Evolutionary conservation across 1,284 basidiomycete species (phyloP), one percentile per base, ranked within the genome.

Genomic region (Leccinum subrobustum): DNA sequence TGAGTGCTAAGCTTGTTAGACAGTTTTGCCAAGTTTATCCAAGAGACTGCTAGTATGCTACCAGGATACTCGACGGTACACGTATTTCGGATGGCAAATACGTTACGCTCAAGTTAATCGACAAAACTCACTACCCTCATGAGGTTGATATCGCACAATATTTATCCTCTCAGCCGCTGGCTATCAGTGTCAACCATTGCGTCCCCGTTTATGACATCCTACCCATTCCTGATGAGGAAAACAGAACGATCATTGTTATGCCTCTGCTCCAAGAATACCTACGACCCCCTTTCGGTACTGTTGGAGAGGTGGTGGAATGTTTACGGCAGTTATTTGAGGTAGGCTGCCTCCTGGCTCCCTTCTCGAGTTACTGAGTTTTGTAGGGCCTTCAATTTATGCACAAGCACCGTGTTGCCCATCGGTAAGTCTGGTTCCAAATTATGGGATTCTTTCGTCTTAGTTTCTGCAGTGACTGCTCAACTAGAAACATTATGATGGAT

Each of bases 401-500:
- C n/a, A 48, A 27, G 2, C 60, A 69, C 35, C 65, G 61, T 25
- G 69, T 70, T 20, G 68, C 64, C 0, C 69, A 71, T 57, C 63
- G 60, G 62, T 63, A 23, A 37, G 44, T 52, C 0, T 2, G 2
- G 0, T 16, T 35, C n/a, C n/a, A n/a, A n/a, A n/a, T n/a, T n/a
- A n/a, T n/a, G n/a, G n/a, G n/a, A n/a, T n/a, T n/a, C n/a, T n/a
- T n/a, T n/a, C n/a, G n/a, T n/a, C n/a, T 14, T 11, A 0, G 6
- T n/a, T 16, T 12, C 6, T 2, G 2, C n/a, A 69, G 67, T 0
- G 63, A 68, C 33, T 70, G 68, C 29, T 44, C 61, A 0, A 60
- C 59, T 2, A 54, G 53, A 27, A 80, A 79, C 33, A 68, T 78
- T n/a, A 77, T 79, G 76, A 72, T 75, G 65, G 73, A 78, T 53